phyloP scores from a whole-genome alignment of 2,329 filamentous ascomycete genomes.

The Paraphaeosphaeria minitans region DNA sequence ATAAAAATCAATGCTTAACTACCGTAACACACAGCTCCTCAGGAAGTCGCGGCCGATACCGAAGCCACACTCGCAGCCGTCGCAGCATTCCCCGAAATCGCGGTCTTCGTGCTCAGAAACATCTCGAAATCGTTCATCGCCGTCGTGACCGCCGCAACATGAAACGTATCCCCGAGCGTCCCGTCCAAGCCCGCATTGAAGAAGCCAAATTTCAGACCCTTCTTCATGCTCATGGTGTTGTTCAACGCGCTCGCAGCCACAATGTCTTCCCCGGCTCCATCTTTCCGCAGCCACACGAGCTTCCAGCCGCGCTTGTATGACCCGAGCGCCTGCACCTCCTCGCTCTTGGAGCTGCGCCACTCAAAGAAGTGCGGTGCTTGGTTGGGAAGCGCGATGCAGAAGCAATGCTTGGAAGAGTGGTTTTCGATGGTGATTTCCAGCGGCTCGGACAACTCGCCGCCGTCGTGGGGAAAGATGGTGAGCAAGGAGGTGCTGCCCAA shows the following conservation, averaged over 20 bases:
- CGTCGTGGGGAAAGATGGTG: neutral
- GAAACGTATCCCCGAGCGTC: neutral
- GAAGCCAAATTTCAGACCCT: neutral
- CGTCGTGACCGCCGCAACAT: neutral
- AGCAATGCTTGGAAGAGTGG: neutral
- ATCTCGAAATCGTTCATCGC: neutral
- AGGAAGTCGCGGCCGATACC: neutral
- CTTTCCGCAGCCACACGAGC: neutral
- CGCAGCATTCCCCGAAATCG: neutral
- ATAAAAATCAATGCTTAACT: too few relatives aligned
- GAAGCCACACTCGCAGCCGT: neutral
- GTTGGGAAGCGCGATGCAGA: neutral
- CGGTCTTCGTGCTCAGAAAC: neutral
- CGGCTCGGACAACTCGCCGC: neutral
- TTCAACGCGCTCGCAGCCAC: neutral
- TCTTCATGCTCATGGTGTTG: neutral
- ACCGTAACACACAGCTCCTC: too few relatives aligned
- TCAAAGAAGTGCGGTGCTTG: neutral
- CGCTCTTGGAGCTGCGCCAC: neutral
- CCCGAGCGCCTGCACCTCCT: neutral
- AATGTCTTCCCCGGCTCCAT: neutral
- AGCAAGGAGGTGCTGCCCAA: neutral
- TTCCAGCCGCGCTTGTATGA: neutral
- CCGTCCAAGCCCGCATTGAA: neutral
- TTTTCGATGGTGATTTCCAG: neutral